Evolutionary conservation across 2,329 filamentous ascomycete species (phyloP), one percentile per base, ranked within the genome.

Genomic region (Fusarium tricinctum): DNA sequence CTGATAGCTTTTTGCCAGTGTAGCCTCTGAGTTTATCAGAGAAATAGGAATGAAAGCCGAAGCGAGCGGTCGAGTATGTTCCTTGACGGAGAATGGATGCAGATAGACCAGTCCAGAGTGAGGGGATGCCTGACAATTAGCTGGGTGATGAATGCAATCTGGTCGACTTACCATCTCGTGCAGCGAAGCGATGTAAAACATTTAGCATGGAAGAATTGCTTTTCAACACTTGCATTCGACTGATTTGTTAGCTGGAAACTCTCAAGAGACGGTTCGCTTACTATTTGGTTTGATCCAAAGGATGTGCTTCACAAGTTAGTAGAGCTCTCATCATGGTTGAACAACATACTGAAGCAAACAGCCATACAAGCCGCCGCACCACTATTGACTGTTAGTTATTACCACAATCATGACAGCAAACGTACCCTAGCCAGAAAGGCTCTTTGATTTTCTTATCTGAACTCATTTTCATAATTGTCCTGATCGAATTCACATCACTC

Each of bases 281-380:
- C 80, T 83, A 82, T 76, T 83, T 83, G 0, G 81, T 82, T 56
- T 82, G 80, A 46, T 83, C 81, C 2, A 82, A 63, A 14, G 81
- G 81, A 60, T 82, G 81, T n/a, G 81, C 80, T 81, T 40, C 4
- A 32, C 1, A n/a, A 15, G 32, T 67, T 44, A 66, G 43, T 44
- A n/a, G 4, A 48, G 26, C 7, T 8, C 15, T 14, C 0, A 8
- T 19, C 5, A 3, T 13, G 0, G 3, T 5, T 26, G 20, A 7
- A 38, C n/a, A 12, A 76, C 80, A 71, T 66, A 82, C 81, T 83
- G 62, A 82, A 82, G 72, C 81, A 82, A 20, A 81, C 81, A 23
- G 81, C 81, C 78, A 82, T 81, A 10, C 79, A 81, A 9, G 81
- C 81, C 5, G 81, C 80, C 6, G 81, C 80, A 50, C 81, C 81